phyloP scores from a whole-genome alignment of 176 grass and related monocot species.

The bread wheat (Triticum aestivum) region IWGSC_CS_RefSeq_v2.1 NC_057797.1:613992178-613992677 shows the following conservation, averaged over 20 bases:
- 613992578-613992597: background rate
- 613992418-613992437: constrained; percentile 23
- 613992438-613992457: constrained; percentile 62
- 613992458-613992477: constrained; percentile 66
- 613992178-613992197: too few relatives aligned
- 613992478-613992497: constrained; percentile 66
- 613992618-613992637: constrained; percentile 38
- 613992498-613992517: constrained; percentile 22
- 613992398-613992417: background rate
- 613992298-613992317: too few relatives aligned
- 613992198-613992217: too few relatives aligned
- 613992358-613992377: background rate
- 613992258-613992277: too few relatives aligned
- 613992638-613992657: constrained; percentile 85
- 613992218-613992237: too few relatives aligned
- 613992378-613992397: too few relatives aligned
- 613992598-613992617: background rate
- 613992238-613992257: too few relatives aligned
- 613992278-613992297: too few relatives aligned
- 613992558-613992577: too few relatives aligned
- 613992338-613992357: background rate
- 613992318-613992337: too few relatives aligned
- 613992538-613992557: too few relatives aligned
- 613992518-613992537: too few relatives aligned
- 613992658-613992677: constrained; percentile 86